A percentile compares a stretch with the other conserved stretches of the same genome.
These are phyloP conservation scores for Hortiboletus campestris DNA, from an alignment of 768 basidiomycete species.

Conservation along the genomic window DNA sequence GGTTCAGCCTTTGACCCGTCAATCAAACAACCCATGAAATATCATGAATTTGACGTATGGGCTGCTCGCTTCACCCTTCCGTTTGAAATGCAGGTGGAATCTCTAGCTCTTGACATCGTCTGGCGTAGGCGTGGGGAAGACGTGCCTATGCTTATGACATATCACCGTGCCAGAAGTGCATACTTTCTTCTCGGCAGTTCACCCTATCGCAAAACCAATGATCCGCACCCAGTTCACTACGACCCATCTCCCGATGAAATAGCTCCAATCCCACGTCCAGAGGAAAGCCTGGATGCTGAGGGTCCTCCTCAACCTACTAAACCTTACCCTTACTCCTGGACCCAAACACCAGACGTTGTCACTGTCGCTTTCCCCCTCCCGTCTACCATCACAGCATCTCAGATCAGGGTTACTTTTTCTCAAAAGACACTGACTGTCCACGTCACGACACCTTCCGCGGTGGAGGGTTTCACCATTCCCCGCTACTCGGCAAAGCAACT, in stretches of 20 bases:
- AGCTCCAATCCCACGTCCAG: conserved; percentile 62
- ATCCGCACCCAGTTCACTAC: conserved; percentile 37
- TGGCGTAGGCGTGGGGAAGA: conserved; percentile 72
- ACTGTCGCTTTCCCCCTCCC: conserved; percentile 86
- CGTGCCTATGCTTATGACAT: conserved; percentile 61
- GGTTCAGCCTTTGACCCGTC: conserved; percentile 22
- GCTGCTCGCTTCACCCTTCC: conserved; percentile 52
- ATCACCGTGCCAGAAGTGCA: conserved; percentile 42
- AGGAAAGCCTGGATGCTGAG: conserved; percentile 51
- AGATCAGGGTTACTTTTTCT: conserved; percentile 68
- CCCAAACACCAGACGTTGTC: conserved; percentile 78
- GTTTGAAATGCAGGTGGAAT: conserved; percentile 31
- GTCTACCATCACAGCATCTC: conserved; percentile 55
- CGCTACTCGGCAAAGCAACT: conserved; percentile 59
- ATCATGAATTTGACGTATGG: conserved; percentile 63
- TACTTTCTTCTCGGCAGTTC: conserved; percentile 62
- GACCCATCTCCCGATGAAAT: conserved; percentile 66
- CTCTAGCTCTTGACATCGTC: conserved; percentile 46
- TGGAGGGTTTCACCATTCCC: conserved; percentile 43
- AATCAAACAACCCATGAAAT: conserved; percentile 23
- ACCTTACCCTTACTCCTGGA: conserved; percentile 91
- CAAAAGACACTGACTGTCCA: conserved; percentile 63
- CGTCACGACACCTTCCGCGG: conserved; percentile 40
- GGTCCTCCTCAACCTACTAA: conserved; percentile 37
- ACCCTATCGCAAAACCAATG: conserved; percentile 44